Conservation (phyloP, 1,139 yeast genomes). For the Kurtzmaniella natalensis region DNA sequence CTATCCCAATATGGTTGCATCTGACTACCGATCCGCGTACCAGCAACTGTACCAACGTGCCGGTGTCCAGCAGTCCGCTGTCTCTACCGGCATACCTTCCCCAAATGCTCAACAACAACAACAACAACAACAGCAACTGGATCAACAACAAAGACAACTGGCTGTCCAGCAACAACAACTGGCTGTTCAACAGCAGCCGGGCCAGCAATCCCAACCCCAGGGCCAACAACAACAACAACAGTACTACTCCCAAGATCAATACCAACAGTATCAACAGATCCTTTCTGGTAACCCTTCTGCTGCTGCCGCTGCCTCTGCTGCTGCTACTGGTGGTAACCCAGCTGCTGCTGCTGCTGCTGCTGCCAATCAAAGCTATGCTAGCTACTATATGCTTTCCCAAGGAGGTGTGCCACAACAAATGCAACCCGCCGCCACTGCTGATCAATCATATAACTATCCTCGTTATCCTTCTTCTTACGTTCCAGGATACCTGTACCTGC, state of each 20-base stretch:
- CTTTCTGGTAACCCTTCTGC: conserved; percentile 1
- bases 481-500: conserved; percentile 3
- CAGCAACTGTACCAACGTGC: conserved; percentile 3
- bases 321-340: conserved; percentile 6
- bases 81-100: neutral
- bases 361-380: conserved; percentile 9
- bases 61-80: neutral
- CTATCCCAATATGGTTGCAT: neutral
- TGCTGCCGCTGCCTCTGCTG: conserved; percentile 4
- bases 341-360: conserved; percentile 7
- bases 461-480: conserved; percentile 7
- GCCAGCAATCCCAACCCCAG: conserved; percentile 2
- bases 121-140: conserved; percentile 11
- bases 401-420: conserved; percentile 7
- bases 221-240: conserved; percentile 4
- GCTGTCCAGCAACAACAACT: conserved; percentile 9
- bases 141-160: conserved; percentile 8
- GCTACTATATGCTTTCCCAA: conserved; percentile 11
- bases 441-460: conserved; percentile 8
- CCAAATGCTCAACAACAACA: conserved; percentile 6
- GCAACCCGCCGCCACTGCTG: conserved; percentile 8
- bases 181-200: conserved; percentile 5
- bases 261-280: conserved; percentile 9
- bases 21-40: conserved; percentile 2
- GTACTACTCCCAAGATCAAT: conserved; percentile 8